Evolutionary conservation across 345 rosid species (phyloP).

Genomic region (Eutrema heterophyllum): DNA sequence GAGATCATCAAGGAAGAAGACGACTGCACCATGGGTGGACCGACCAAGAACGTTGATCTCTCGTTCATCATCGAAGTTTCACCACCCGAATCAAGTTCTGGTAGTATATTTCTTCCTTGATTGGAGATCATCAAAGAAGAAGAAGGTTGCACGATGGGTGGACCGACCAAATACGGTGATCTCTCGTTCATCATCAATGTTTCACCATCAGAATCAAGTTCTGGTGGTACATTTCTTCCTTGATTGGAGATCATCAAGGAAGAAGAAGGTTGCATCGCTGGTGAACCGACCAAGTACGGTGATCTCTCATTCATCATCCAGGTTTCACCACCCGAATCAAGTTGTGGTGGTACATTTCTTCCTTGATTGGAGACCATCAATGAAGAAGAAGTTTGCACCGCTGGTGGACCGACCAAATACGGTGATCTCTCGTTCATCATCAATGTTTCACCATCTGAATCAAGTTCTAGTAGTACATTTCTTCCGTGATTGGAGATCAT

Average conservation of each 20-base stretch:
- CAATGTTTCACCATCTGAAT: background rate
- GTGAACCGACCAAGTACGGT: constrained; percentile 19
- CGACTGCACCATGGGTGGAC: background rate
- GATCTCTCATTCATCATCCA: background rate
- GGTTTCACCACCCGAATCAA: constrained; percentile 2
- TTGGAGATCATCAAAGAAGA: background rate
- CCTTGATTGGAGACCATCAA: background rate
- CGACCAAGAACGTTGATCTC: too few relatives aligned
- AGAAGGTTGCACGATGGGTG: constrained; percentile 1
- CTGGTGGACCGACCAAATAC: background rate
- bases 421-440: background rate
- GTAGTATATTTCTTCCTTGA: background rate
- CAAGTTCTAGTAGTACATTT: constrained; percentile 2
- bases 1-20: background rate
- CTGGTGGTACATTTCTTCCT: background rate
- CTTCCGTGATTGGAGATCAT: background rate
- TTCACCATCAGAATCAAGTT: constrained; percentile 1
- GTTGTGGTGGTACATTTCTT: background rate
- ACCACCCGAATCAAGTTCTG: constrained; percentile 5
- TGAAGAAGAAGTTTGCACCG: background rate
- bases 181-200: too few relatives aligned
- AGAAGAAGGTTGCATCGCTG: background rate
- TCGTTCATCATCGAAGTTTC: too few relatives aligned
- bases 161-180: constrained; percentile 15
- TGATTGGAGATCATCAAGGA: background rate